Percentiles rank a stretch among this genome's conserved stretches.
phyloP scores from a whole-genome alignment of 768 basidiomycete genomes.

The Rhizopogon roseolus region DNA sequence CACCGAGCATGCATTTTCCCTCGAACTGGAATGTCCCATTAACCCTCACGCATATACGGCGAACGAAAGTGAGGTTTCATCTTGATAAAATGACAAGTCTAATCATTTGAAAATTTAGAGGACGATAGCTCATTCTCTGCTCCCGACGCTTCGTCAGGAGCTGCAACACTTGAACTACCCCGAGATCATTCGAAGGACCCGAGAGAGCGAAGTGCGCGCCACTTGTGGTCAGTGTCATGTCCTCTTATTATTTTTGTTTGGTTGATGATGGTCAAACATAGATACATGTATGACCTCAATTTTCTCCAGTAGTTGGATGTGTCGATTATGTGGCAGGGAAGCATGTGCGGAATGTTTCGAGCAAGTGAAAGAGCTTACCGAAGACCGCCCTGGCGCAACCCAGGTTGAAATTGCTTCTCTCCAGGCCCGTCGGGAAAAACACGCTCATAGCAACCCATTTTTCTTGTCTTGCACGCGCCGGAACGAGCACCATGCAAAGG shows the following conservation, averaged over 20 bases:
- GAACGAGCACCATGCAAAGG: slow-evolving; percentile 60
- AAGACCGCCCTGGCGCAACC: slow-evolving; percentile 42
- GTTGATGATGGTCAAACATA: slow-evolving; percentile 26
- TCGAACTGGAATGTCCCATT: slow-evolving; percentile 62
- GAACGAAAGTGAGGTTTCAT: slow-evolving; percentile 50
- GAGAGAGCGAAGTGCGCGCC: slow-evolving; percentile 79
- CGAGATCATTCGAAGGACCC: slow-evolving; percentile 63
- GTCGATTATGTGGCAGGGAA: slow-evolving; percentile 86
- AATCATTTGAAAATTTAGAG: slow-evolving; percentile 34
- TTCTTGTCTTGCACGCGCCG: slow-evolving; percentile 69
- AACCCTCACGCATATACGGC: slow-evolving; percentile 41
- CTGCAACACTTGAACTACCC: slow-evolving; percentile 51
- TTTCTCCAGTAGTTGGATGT: slow-evolving; percentile 88
- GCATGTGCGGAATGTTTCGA: slow-evolving; percentile 81
- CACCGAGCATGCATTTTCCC: slow-evolving; percentile 58
- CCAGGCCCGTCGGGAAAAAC: slow-evolving; percentile 51
- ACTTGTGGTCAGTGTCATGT: slow-evolving; percentile 64
- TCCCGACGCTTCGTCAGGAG: slow-evolving; percentile 65
- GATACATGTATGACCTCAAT: slow-evolving; percentile 94
- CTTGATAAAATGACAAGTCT: slow-evolving; percentile 4
- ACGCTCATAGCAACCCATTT: slow-evolving; percentile 63
- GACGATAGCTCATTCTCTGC: slow-evolving; percentile 62
- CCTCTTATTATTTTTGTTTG: background rate
- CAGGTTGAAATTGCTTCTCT: slow-evolving; percentile 45
- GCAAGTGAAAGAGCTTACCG: slow-evolving; percentile 61